Evolutionary conservation across 306 rosid species (phyloP).

Genomic region (Oemleria cerasiformis): DNA sequence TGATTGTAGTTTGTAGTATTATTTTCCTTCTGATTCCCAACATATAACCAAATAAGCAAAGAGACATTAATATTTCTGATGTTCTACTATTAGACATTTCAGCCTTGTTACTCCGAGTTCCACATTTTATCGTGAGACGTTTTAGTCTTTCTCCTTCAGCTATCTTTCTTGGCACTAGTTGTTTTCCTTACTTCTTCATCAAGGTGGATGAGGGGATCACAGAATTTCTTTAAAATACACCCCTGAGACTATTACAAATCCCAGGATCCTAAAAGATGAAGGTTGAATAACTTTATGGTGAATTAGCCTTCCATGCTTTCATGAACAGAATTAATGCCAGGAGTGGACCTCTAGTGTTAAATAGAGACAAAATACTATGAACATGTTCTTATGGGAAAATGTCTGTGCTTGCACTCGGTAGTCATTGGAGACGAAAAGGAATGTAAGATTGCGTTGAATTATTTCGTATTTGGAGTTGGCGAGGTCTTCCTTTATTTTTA

Average conservation of each 20-base stretch:
- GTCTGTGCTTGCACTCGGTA: background rate
- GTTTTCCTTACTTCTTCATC: too few species aligned
- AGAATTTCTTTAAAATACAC: too few species aligned
- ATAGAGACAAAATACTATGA: background rate
- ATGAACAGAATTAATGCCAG: background rate
- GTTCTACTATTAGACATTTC: background rate
- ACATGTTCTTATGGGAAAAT: background rate
- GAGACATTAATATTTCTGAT: too few species aligned
- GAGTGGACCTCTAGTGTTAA: background rate
- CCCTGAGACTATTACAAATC: background rate
- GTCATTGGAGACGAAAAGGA: background rate
- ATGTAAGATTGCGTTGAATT: background rate
- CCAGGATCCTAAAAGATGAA: background rate
- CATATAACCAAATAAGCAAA: background rate
- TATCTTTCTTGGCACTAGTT: background rate
- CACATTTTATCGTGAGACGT: background rate
- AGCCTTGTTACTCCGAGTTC: background rate
- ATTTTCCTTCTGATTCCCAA: background rate
- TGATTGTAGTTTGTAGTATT: background rate
- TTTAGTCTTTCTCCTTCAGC: background rate
- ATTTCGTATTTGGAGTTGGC: background rate
- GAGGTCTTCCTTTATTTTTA: background rate
- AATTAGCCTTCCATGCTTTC: background rate
- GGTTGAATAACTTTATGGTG: background rate
- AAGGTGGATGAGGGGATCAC: too few species aligned